Evolutionary conservation across 2,329 filamentous ascomycete genomes (phyloP), one percentile per base, ranked within the genome.

Genomic region (Colletotrichum acutatum): DNA sequence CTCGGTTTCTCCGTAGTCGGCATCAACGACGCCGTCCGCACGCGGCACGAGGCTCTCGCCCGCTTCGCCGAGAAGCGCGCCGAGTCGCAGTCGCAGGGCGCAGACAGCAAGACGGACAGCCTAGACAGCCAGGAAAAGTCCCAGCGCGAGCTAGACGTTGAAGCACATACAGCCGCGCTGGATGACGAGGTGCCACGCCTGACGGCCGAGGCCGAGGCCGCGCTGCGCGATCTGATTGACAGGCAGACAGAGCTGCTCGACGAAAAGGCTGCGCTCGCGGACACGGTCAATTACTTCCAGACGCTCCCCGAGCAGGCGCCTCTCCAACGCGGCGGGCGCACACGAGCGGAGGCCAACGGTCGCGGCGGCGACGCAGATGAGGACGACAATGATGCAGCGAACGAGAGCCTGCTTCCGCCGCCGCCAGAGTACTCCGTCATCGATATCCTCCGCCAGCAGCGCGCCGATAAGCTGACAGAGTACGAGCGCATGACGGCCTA

Each of bases 201-300:
- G 32, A 89, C 87, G 1, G 77, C 79, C 9, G 79, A 82, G 4
- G 84, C 86, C 7, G 89, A 91, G 76, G 77, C 78, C 24, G 83
- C 85, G 0, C 78, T 89, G 34, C 85, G 89, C 14, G 78, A 82
- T 46, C 78, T 87, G 12, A 86, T 91, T 32, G 89, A 91, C 75
- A 78, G 82, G 63, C 83, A 82, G 67, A 84, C 83, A 54, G 86
- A 85, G 74, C 78, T 90, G 2, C 84, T 89, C 73, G 88, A 91
- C 68, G 83, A 88, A 62, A 78, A 77, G 52, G 78, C 76, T 7
- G 80, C 87, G 22, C 76, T 88, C 14, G 77, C 76, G 2, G 82
- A 80, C 12, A 78, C 86, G 37, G 73, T 68, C n/a, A 59, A 59
- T 26, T 64, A 73, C 32, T 75, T 75, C 32, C 65, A 75, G 34